Evolutionary conservation across 176 grass and related monocot species (phyloP).

Genomic region (Triticum aestivum): DNA sequence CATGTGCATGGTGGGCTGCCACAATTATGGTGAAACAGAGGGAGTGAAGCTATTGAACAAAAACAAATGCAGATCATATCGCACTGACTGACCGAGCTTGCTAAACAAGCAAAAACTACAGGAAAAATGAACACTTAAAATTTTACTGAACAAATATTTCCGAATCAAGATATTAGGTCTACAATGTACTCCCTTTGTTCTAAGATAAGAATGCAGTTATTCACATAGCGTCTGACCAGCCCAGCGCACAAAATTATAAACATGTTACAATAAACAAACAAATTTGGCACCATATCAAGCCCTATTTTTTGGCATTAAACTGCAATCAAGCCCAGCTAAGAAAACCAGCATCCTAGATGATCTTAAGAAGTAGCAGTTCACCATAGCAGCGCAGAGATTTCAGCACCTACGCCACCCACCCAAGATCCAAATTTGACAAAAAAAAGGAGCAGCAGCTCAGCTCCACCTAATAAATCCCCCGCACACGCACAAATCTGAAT

Average conservation of each 20-base stretch:
- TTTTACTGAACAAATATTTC: background rate
- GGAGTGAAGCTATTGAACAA: background rate
- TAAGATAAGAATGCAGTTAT: background rate
- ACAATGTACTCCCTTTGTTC: background rate
- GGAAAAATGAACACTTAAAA: background rate
- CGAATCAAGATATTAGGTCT: background rate
- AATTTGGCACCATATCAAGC: background rate
- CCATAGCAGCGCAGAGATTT: slow-evolving; percentile 10
- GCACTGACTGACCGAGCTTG: background rate
- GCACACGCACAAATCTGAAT: background rate
- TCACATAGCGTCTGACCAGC: background rate
- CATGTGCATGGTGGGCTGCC: background rate
- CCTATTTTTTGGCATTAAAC: background rate
- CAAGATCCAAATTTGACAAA: slow-evolving; percentile 12
- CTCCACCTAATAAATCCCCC: background rate
- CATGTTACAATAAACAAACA: background rate
- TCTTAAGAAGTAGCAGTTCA: background rate
- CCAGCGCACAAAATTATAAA: background rate
- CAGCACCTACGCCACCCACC: background rate
- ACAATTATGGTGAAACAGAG: background rate
- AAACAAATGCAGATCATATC: background rate
- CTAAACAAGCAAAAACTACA: background rate
- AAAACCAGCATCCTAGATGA: background rate
- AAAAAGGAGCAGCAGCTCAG: background rate
- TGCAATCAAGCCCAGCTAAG: background rate